Evolutionary conservation across 148 eudicot genomes (phyloP), one percentile per base, ranked within the genome.

Genomic region (Beta vulgaris): DNA sequence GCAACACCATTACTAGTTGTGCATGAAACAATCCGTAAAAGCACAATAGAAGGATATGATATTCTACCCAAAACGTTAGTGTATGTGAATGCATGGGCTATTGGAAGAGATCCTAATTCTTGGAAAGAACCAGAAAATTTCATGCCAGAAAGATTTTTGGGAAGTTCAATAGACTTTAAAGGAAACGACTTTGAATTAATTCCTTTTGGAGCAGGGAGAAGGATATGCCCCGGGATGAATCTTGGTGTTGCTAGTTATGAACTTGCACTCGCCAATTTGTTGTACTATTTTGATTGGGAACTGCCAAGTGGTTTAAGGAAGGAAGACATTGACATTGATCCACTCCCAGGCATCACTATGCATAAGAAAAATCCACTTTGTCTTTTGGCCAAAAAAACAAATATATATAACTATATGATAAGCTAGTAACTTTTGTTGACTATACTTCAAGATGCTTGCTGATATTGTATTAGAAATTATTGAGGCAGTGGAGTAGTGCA

Each of bases 191-290:
- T 81, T 46, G 77, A 75, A 51, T 25, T 81, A 4, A 65, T 82
- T 35, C 83, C 87, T 1, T 82, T 85, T 54, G 87, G 87, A 11
- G 77, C 81, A 0, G 88, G 88, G 1, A 77, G 86, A 39, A 81
- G 88, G 63, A 66, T 72, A 14, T 83, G 88, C 61, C 84, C 88
- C 0, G 88, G 83, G 8, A 51, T 81, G 54, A 34, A 14, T 0
- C 28, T 85, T 35, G 88, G 86, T 14, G 34, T 70, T 25, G 72
- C 79, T 16, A 83, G 53, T 29, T 34, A 78, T n/a, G 82, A 83
- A 65, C 68, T 85, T 7, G 68, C 77, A 42, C 82, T 85, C 19
- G 82, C 84, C 1, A 83, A 79, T 60, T 72, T 85, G 55, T 32
- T 86, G 43, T 79, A 70, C 73, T 57, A 44, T 7, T 86, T 86